Conservation (phyloP, 1,139 yeast genomes). For the Magnusiomyces fungicola region DNA sequence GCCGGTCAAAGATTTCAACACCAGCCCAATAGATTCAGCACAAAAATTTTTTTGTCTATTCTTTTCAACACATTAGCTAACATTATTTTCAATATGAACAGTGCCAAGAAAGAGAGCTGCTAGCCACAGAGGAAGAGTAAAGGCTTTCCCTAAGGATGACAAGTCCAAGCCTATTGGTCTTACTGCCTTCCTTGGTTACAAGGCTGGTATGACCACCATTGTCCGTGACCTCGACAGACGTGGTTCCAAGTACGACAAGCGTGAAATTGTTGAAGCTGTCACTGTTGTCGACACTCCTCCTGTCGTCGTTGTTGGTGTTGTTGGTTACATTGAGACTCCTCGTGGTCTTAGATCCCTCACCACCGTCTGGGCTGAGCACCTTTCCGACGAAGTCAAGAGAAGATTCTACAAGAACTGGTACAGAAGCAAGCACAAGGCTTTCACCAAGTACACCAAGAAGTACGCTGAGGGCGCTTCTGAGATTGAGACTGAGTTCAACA, state of each 20-base stretch:
- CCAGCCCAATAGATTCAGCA: background rate
- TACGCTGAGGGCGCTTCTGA: constrained; percentile 88
- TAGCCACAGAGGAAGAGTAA: constrained; percentile 97
- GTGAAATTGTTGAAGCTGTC: constrained; percentile 99
- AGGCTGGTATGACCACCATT: constrained; percentile 99
- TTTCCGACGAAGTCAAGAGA: constrained; percentile 98
- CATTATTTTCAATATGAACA: too few relatives aligned
- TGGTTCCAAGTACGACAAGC: constrained; percentile 99
- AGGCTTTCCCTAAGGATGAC: constrained; percentile 99
- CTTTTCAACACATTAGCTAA: too few relatives aligned
- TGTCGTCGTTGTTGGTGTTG: constrained; percentile 98
- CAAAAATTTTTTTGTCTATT: too few relatives aligned
- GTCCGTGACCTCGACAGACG: constrained; percentile 99
- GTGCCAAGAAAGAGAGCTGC: constrained; percentile 99
- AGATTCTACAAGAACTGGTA: constrained; percentile 99
- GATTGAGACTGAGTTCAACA: constrained; percentile 93
- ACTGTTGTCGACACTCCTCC: constrained; percentile 99
- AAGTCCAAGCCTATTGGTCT: constrained; percentile 97
- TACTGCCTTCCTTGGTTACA: constrained; percentile 99
- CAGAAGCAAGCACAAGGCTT: constrained; percentile 99
- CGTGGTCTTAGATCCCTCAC: constrained; percentile 99
- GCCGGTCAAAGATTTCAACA: background rate
- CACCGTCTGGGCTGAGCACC: constrained; percentile 99
- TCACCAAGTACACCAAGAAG: constrained; percentile 99
- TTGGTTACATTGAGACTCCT: constrained; percentile 99